Evolutionary conservation across 257 asterid species (phyloP).

Genomic region (Lavandula angustifolia): DNA sequence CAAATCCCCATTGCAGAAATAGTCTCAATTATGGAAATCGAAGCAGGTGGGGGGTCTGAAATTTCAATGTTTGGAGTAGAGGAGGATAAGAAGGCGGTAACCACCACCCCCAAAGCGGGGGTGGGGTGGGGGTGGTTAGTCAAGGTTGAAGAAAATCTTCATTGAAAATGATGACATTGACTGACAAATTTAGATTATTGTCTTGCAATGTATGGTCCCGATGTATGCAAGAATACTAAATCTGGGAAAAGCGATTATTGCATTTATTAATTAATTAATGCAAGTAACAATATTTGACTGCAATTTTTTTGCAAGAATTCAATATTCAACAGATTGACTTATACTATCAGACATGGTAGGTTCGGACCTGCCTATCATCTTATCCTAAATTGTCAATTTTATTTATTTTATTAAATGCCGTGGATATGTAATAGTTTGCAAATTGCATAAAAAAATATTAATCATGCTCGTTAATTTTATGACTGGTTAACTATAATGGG

Average conservation of each 20-base stretch:
- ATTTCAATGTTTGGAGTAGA: slow-evolving; percentile 22
- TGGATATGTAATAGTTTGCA: no score
- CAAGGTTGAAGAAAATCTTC: slow-evolving; percentile 49
- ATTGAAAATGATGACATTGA: slow-evolving; percentile 40
- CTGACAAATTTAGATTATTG: slow-evolving; percentile 19
- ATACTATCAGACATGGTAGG: neutral
- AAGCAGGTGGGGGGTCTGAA: slow-evolving; percentile 19
- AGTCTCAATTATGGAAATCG: neutral
- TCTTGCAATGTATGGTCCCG: slow-evolving; percentile 35
- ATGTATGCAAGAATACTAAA: slow-evolving; percentile 14
- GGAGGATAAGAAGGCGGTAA: slow-evolving; percentile 12
- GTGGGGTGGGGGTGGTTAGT: slow-evolving; percentile 35
- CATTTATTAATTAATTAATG: neutral
- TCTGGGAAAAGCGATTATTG: neutral
- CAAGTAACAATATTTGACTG: slow-evolving; percentile 38
- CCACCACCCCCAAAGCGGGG: neutral
- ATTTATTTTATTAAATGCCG: no score
- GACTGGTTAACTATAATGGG: no score
- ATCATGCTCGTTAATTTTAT: no score
- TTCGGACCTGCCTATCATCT: neutral
- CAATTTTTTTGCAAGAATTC: slow-evolving; percentile 21
- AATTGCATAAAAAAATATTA: no score
- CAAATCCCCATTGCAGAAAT: slow-evolving; percentile 62
- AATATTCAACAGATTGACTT: slow-evolving; percentile 24
- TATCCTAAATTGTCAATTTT: no score